These are phyloP conservation scores for Ettlia oleoabundans DNA, from an alignment of 139 green algal species.

Conservation along the genomic window DNA sequence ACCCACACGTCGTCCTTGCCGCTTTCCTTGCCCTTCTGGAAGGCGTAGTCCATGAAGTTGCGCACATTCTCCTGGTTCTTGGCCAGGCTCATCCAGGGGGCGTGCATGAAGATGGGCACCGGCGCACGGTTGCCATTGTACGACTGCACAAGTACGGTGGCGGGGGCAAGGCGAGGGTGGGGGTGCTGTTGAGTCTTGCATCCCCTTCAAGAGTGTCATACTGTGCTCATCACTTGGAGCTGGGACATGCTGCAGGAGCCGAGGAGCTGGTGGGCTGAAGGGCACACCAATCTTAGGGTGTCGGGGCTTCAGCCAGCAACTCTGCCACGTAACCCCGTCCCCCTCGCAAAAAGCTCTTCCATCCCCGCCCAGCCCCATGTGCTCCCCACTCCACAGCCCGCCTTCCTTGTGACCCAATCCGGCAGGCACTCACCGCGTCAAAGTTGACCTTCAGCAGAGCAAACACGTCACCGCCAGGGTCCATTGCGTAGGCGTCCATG, in stretches of 20 bases:
- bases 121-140: conserved; percentile 44
- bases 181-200: too few species aligned
- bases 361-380: background rate
- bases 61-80: conserved; percentile 26
- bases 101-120: conserved; percentile 44
- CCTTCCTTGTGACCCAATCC: background rate
- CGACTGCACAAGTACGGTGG: background rate
- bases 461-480: conserved; percentile 30
- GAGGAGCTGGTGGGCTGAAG: too few species aligned
- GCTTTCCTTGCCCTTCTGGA: background rate
- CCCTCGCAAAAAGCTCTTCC: too few species aligned
- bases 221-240: too few species aligned
- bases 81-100: conserved; percentile 28
- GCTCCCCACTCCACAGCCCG: background rate
- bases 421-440: background rate
- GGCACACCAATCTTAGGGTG: too few species aligned
- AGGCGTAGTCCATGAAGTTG: conserved; percentile 20
- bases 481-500: conserved; percentile 40
- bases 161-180: background rate
- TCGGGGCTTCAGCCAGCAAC: too few species aligned
- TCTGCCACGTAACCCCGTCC: too few species aligned
- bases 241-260: too few species aligned
- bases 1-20: conserved; percentile 25
- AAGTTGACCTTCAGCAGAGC: conserved; percentile 41
- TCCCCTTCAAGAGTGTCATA: too few species aligned